Evolutionary conservation across 805 yeast species (phyloP), one percentile per base, ranked within the genome.

Genomic region (Nakazawaea anatomiae): DNA sequence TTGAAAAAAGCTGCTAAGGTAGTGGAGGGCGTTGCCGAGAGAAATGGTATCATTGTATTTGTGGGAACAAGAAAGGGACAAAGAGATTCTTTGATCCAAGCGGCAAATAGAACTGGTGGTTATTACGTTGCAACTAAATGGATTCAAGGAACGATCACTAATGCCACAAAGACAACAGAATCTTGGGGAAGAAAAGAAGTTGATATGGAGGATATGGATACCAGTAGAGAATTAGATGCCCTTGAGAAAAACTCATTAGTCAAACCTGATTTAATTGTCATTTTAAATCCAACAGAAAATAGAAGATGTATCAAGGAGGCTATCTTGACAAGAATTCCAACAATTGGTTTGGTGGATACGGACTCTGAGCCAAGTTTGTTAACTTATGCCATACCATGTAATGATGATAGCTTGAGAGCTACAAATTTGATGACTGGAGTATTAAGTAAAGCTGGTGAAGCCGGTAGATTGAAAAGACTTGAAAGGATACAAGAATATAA

Each of bases 101-200:
- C 96, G 9, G 96, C 98, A 1, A 70, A 73, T 44, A 78, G 95
- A 57, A 73, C 83, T 50, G 76, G 80, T 52, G 97, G 96, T 12
- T 89, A 82, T 68, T 90, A 85, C 62, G 91, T 94, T 25, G 75
- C 86, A 27, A 77, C 82, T 44, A 82, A 90, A 63, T 94, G 99
- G 99, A 80, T 88, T 53, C 97, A 97, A 2, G 99, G 99, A 57
- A 87, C 95, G 28, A 75, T 94, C 57, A 89, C 98, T 43, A 94
- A 94, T 69, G 82, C 89, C 50, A 73, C 83, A 32, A 87, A 82
- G 62, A 82, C 86, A 27, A 70, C 79, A 8, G 70, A 72, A 39
- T 68, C 69, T 40, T 80, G 83, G 78, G 82, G 80, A 42, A 79
- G 87, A 60, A 79, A 77, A 52, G 95, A 89, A 70, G 82, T 91